Evolutionary conservation across 108 stramenopile species (phyloP).

Genomic region (Skeletonema costatum): DNA sequence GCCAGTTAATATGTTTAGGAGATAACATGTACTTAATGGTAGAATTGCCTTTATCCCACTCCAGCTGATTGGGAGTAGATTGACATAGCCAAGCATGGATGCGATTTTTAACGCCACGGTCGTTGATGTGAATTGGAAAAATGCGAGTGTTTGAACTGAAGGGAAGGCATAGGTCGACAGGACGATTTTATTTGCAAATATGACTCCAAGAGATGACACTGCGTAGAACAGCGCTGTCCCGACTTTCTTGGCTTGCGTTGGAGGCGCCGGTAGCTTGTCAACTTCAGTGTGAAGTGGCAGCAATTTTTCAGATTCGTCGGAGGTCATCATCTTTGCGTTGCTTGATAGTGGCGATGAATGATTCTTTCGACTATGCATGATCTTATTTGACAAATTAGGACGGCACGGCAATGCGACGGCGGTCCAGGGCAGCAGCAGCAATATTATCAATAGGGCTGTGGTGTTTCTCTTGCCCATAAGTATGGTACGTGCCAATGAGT

Average conservation of each 20-base stretch:
- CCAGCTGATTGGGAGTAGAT: conserved; percentile 30
- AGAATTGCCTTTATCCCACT: conserved; percentile 39
- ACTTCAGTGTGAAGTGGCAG: conserved; percentile 8
- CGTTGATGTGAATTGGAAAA: conserved; percentile 53
- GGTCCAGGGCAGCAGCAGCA: too few species aligned
- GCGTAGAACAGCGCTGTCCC: conserved; percentile 53
- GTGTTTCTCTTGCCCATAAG: too few species aligned
- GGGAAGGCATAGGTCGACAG: conserved; percentile 47
- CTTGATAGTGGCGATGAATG: background rate
- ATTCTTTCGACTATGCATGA: background rate
- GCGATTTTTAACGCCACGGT: conserved; percentile 36
- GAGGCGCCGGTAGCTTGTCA: conserved; percentile 3
- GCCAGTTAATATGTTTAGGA: conserved; percentile 67
- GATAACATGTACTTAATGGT: conserved; percentile 64
- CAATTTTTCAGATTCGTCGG: conserved; percentile 10
- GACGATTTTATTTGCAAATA: conserved; percentile 54
- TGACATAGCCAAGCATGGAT: conserved; percentile 27
- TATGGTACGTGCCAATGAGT: too few species aligned
- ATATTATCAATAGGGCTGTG: too few species aligned
- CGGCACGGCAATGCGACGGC: too few species aligned
- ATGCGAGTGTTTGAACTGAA: conserved; percentile 44
- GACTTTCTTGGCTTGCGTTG: conserved; percentile 34
- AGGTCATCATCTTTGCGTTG: background rate
- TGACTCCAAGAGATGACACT: conserved; percentile 43
- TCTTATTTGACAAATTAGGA: background rate